phyloP scores from a whole-genome alignment of 106 monocot genomes.

The Gastrodia elata region DNA sequence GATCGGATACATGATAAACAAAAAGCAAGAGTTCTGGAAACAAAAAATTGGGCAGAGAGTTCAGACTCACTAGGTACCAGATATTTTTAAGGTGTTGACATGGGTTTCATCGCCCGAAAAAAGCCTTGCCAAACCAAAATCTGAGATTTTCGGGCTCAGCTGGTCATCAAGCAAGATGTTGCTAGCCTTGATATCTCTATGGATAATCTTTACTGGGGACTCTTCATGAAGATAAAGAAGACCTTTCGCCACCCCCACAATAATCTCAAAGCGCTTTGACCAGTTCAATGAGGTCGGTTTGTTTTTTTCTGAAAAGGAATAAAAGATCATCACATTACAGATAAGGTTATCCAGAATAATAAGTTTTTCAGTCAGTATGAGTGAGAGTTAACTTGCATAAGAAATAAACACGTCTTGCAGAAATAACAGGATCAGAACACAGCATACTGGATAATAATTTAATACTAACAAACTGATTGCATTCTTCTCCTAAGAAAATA shows the following conservation, averaged over 20 bases:
- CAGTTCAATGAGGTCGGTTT: not conserved
- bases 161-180: conserved; percentile 5
- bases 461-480: not conserved
- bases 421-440: not conserved
- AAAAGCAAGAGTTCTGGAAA: not conserved
- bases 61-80: conserved; percentile 6
- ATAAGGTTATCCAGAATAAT: not conserved
- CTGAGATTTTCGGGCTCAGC: conserved; percentile 8
- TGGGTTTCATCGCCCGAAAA: conserved; percentile 5
- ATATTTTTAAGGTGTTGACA: conserved; percentile 2
- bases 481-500: not conserved
- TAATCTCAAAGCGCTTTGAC: conserved; percentile 3
- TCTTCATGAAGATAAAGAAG: conserved; percentile 11
- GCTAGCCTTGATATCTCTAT: conserved; percentile 3
- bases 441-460: not conserved
- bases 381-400: not conserved
- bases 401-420: not conserved
- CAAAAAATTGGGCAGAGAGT: not conserved
- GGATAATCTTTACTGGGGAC: conserved; percentile 2
- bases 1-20: not conserved
- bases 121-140: conserved; percentile 11
- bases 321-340: not conserved
- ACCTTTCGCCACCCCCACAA: conserved; percentile 1
- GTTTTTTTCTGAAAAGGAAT: not conserved
- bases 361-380: not conserved